Percentiles rank a stretch among this genome's conserved stretches.
phyloP scores from a whole-genome alignment of 768 basidiomycete species.

The Leccinum obscurum region DNA sequence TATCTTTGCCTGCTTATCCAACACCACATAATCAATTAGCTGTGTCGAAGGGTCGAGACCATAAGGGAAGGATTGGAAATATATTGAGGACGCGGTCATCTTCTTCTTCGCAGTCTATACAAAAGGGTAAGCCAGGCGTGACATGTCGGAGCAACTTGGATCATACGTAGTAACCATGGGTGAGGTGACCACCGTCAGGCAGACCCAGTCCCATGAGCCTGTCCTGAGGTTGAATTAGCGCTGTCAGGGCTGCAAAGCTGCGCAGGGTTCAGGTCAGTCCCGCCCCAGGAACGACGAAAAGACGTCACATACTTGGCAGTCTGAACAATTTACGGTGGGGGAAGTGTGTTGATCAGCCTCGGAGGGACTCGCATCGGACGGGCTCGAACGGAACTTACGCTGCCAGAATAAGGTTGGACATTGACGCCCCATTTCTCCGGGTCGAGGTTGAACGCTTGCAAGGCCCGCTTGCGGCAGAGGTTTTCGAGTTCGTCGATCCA shows the following conservation, averaged over 20 bases:
- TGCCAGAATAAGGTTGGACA: conserved; percentile 97
- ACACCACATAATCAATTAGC: conserved; percentile 82
- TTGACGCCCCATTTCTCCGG: conserved; percentile 95
- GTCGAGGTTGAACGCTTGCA: conserved; percentile 95
- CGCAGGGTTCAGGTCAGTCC: conserved; percentile 15
- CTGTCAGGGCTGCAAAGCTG: conserved; percentile 96
- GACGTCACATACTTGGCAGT: conserved; percentile 76
- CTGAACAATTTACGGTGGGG: conserved; percentile 35
- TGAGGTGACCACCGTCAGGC: conserved; percentile 95
- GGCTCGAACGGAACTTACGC: conserved; percentile 54
- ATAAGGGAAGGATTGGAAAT: conserved; percentile 99
- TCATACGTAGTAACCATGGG: conserved; percentile 93
- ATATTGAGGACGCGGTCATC: conserved; percentile 99
- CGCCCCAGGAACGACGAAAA: not conserved
- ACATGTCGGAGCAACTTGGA: not conserved
- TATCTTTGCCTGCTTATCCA: conserved; percentile 84
- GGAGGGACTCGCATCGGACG: not conserved
- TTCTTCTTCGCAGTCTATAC: conserved; percentile 95
- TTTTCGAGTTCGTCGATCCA: conserved; percentile 95
- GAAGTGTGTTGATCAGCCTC: conserved; percentile 16
- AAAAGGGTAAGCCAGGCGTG: conserved; percentile 4
- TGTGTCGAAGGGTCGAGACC: conserved; percentile 79
- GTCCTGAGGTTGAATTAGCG: conserved; percentile 94
- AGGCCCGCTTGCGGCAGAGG: conserved; percentile 93
- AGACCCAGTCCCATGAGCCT: conserved; percentile 98